These are phyloP conservation scores for Paramecium octaurelia DNA, from an alignment of 73 alveolate species.

Conservation along the genomic window DNA sequence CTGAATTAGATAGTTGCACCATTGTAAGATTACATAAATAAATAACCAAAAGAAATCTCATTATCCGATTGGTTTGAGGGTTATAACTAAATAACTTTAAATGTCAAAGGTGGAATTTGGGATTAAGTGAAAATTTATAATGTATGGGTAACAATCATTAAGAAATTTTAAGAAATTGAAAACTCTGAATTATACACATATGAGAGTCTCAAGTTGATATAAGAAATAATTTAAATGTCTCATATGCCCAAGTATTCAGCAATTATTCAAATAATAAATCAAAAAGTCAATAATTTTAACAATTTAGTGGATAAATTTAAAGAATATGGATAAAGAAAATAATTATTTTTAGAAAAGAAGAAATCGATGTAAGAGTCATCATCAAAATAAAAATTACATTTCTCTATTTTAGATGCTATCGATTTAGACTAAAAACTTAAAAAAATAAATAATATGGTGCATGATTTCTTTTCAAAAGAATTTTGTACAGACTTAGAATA, in stretches of 20 bases:
- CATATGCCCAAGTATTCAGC: neutral
- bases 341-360: neutral
- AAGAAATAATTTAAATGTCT: neutral
- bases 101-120: constrained; percentile 20
- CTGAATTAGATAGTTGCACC: neutral
- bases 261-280: neutral
- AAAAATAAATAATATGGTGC: neutral
- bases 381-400: neutral
- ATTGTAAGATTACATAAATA: neutral
- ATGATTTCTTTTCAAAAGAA: constrained; percentile 21
- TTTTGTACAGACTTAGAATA: neutral
- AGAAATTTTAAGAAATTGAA: neutral
- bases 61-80: neutral
- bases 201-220: neutral
- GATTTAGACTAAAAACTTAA: neutral
- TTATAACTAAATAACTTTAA: neutral
- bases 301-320: neutral
- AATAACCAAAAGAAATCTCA: neutral
- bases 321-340: neutral
- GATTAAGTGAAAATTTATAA: neutral
- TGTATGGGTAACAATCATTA: neutral
- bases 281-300: neutral
- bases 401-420: neutral
- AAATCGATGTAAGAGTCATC: neutral
- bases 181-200: neutral